phyloP scores from a whole-genome alignment of 768 basidiomycete genomes.

The Mycena vulgaris region DNA sequence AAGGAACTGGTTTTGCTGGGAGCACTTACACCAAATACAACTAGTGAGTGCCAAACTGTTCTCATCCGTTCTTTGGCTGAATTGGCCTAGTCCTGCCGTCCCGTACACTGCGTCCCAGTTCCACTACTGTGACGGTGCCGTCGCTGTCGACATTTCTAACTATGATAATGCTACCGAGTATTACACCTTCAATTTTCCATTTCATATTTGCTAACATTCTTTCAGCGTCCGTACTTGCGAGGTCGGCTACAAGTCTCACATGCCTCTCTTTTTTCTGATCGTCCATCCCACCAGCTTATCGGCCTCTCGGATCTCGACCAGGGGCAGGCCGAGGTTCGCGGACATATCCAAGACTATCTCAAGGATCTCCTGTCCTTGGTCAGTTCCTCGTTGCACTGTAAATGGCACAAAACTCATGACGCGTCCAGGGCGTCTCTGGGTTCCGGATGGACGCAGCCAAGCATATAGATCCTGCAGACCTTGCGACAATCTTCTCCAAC shows the following conservation, averaged over 20 bases:
- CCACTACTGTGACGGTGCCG: slow-evolving; percentile 30
- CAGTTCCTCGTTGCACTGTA: slow-evolving; percentile 22
- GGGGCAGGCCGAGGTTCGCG: slow-evolving; percentile 25
- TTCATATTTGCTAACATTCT: slow-evolving; percentile 14
- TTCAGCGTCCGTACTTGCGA: slow-evolving; percentile 29
- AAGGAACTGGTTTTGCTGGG: slow-evolving; percentile 30
- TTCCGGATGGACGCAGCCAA: slow-evolving; percentile 29
- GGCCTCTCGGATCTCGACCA: slow-evolving; percentile 30
- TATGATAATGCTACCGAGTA: slow-evolving; percentile 28
- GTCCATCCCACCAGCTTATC: slow-evolving; percentile 13
- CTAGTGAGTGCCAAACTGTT: slow-evolving; percentile 27
- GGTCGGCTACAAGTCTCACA: slow-evolving; percentile 5
- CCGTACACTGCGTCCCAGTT: slow-evolving; percentile 28
- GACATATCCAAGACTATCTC: slow-evolving; percentile 20
- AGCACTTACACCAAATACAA: slow-evolving; percentile 32
- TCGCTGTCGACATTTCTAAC: slow-evolving; percentile 22
- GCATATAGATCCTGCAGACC: slow-evolving; percentile 39
- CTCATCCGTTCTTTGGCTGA: slow-evolving; percentile 6
- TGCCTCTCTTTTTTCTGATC: slow-evolving; percentile 13
- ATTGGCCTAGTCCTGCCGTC: slow-evolving; percentile 22
- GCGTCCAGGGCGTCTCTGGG: slow-evolving; percentile 24
- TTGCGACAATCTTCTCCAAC: slow-evolving; percentile 53
- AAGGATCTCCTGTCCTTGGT: slow-evolving; percentile 29
- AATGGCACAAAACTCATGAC: slow-evolving; percentile 11
- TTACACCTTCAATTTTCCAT: not conserved